Base-by-base conservation (phyloP, 768 basidiomycete species). In the Calocybe cyanea region DNA sequence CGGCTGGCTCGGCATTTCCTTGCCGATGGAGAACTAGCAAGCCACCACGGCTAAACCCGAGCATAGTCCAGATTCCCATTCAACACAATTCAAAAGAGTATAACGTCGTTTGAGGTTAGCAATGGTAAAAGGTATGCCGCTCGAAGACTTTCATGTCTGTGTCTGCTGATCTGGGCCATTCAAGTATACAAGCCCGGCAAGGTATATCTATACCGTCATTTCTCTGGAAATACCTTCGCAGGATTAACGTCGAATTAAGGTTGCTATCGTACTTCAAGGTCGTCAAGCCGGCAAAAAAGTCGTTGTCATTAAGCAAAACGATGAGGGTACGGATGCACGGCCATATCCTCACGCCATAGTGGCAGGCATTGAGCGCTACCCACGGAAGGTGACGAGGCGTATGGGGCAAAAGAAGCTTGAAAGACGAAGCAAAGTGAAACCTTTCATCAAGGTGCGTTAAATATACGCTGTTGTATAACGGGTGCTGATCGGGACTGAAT, bases 251-350 rank as follows among this genome's bases (percentile, higher is more conserved):
- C 13, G 13, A 53, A 41, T 36, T 41, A 53, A 92, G 89, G 91
- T 94, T 58, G 92, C 91, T 56, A 93, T 98, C 73, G 83, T 97
- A 69, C 90, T 98, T 66, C 90, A 93, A 73, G 96, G 96, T 66
- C 93, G 96, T 66, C 96, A 97, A 69, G 96, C 96, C 56, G 96
- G 96, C 64, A 92, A 91, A 78, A 99, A 99, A 79, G 95, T 97
- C 57, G 95, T 99, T 51, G 89, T 98, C 56, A 92, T 99, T 71
- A 96, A 94, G 74, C 95, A 97, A 70, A 66, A 84, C 52, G 96
- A 99, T 65, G 96, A 98, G 66, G 94, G 94, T 33, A 92, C 87
- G 58, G 97, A 97, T 73, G 92, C 93, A 58, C 80, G 91, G 53
- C 91, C 86, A 46, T 99, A 96, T 75, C 90, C 95, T 55, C 93